A percentile compares a stretch with the other conserved stretches of the same genome.
phyloP scores from a whole-genome alignment of 139 green algal species.

The Asterochloris erici region DNA sequence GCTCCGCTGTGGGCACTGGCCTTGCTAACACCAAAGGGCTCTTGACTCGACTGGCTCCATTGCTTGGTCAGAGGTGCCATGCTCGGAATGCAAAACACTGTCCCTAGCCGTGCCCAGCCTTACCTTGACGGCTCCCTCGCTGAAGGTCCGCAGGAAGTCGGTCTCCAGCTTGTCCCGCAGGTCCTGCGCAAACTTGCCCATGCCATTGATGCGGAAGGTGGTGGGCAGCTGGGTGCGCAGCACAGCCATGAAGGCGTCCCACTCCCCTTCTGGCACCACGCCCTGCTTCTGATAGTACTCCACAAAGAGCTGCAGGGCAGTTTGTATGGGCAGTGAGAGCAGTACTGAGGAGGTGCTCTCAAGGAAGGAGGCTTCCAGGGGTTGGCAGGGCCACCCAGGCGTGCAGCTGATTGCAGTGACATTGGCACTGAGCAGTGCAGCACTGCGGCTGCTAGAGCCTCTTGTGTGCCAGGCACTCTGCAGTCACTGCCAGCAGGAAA shows the following conservation, averaged over 20 bases:
- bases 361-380: too few relatives aligned
- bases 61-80: not conserved
- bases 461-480: too few relatives aligned
- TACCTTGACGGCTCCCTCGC: conserved; percentile 37
- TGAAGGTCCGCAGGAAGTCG: conserved; percentile 70
- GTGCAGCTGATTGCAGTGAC: too few relatives aligned
- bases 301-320: conserved; percentile 44
- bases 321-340: too few relatives aligned
- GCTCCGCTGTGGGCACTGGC: too few relatives aligned
- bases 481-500: too few relatives aligned
- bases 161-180: conserved; percentile 68
- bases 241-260: conserved; percentile 77
- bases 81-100: not conserved
- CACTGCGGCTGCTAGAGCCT: too few relatives aligned
- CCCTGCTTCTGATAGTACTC: conserved; percentile 66
- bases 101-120: not conserved
- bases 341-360: too few relatives aligned
- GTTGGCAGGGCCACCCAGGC: too few relatives aligned
- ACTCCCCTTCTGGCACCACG: conserved; percentile 60
- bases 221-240: conserved; percentile 81
- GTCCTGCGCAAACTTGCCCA: conserved; percentile 71
- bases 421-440: too few relatives aligned
- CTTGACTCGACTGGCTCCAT: too few relatives aligned
- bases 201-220: conserved; percentile 98
- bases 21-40: too few relatives aligned